Conservation (phyloP, 2,329 filamentous ascomycete genomes). For the Capronia americana region DNA sequence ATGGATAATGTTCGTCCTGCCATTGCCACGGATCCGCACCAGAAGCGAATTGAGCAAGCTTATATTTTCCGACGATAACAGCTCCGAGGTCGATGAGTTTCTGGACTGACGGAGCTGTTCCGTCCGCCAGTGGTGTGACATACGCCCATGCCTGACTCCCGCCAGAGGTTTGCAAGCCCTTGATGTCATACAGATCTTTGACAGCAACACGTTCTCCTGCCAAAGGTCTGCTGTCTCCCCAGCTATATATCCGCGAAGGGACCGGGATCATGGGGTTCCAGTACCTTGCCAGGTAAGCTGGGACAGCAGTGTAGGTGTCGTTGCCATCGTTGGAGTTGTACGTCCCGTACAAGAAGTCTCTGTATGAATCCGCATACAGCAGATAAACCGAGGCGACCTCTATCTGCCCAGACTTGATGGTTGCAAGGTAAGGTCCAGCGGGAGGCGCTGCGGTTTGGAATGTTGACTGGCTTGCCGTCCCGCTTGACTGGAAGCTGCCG, state of each 20-base stretch:
- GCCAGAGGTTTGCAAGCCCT: slow-evolving; percentile 32
- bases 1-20: slow-evolving; percentile 48
- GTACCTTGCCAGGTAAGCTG: slow-evolving; percentile 4
- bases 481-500: neutral
- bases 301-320: slow-evolving; percentile 1
- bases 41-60: slow-evolving; percentile 34
- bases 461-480: neutral
- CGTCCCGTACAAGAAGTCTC: slow-evolving; percentile 21
- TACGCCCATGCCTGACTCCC: slow-evolving; percentile 31
- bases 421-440: slow-evolving; percentile 22
- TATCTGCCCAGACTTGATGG: neutral
- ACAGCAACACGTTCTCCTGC: slow-evolving; percentile 34
- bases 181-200: slow-evolving; percentile 34
- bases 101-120: slow-evolving; percentile 32
- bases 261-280: slow-evolving; percentile 29
- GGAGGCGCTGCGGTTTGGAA: slow-evolving; percentile 3
- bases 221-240: slow-evolving; percentile 23
- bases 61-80: slow-evolving; percentile 31
- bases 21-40: slow-evolving; percentile 34
- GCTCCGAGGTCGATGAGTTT: slow-evolving; percentile 33
- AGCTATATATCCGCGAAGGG: slow-evolving; percentile 38
- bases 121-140: slow-evolving; percentile 21
- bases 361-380: slow-evolving; percentile 23
- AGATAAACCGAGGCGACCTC: slow-evolving; percentile 12
- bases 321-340: slow-evolving; percentile 18